Conservation (phyloP, 2,329 filamentous ascomycete species). For the Lachnellula cervina region DNA sequence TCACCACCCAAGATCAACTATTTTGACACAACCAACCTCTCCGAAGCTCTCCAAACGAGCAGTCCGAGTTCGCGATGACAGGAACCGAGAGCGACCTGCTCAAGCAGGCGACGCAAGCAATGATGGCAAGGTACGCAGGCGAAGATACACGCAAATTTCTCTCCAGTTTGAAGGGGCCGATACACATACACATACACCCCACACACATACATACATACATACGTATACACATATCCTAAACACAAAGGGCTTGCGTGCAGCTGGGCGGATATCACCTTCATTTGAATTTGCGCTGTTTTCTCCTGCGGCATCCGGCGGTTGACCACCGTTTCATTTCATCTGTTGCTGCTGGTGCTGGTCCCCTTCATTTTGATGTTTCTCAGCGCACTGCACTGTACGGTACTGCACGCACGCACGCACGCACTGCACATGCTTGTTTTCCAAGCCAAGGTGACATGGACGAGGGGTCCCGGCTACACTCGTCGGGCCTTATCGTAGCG, state of each 20-base stretch:
- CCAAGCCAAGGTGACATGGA: conserved; percentile 25
- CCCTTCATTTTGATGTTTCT: background rate
- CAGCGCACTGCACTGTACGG: background rate
- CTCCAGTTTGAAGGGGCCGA: background rate
- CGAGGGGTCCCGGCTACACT: conserved; percentile 23
- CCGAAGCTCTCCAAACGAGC: background rate
- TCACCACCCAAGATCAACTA: background rate
- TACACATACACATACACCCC: background rate
- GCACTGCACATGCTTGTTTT: background rate
- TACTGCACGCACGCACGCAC: background rate
- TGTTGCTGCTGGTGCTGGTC: background rate
- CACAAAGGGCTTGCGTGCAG: too few relatives aligned
- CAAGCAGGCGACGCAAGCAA: conserved; percentile 32
- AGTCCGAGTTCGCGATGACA: conserved; percentile 21
- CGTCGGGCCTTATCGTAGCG: conserved; percentile 26
- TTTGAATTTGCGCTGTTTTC: too few relatives aligned
- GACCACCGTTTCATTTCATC: too few relatives aligned
- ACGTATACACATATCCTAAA: background rate
- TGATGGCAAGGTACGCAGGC: conserved; percentile 33
- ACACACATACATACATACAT: background rate
- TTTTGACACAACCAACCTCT: background rate
- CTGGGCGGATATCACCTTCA: too few relatives aligned
- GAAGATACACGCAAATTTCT: conserved; percentile 9
- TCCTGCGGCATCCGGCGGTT: too few relatives aligned
- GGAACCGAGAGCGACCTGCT: conserved; percentile 31